Conservation (phyloP, 2,329 filamentous ascomycete species). For the Aspergillus floridensis region DNA sequence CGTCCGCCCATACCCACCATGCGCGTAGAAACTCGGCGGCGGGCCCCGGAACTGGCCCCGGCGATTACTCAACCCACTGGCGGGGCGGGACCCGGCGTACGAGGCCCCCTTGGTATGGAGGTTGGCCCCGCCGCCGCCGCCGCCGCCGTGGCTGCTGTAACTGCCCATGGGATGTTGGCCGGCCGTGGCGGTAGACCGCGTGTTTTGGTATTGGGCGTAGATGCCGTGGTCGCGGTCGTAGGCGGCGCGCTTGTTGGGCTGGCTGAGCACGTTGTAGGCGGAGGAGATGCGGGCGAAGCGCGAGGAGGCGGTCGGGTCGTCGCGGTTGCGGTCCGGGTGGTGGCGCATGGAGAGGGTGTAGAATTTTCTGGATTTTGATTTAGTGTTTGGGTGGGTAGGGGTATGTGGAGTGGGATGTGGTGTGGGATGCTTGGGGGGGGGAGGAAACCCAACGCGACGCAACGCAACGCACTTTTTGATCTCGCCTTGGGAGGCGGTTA, state of each 20-base stretch:
- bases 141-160: slow-evolving; percentile 50
- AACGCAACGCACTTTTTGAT: slow-evolving; percentile 70
- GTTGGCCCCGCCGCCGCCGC: slow-evolving; percentile 28
- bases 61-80: slow-evolving; percentile 76
- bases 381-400: not conserved
- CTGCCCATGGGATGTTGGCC: slow-evolving; percentile 49
- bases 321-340: slow-evolving; percentile 87
- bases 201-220: slow-evolving; percentile 30
- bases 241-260: slow-evolving; percentile 67
- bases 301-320: slow-evolving; percentile 67
- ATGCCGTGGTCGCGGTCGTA: slow-evolving; percentile 68
- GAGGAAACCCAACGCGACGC: too few species aligned
- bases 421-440: not conserved
- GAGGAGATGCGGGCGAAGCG: slow-evolving; percentile 82
- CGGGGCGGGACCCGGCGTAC: slow-evolving; percentile 62
- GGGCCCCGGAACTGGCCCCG: slow-evolving; percentile 77
- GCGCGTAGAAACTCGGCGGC: slow-evolving; percentile 82
- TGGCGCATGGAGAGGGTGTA: slow-evolving; percentile 87
- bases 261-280: slow-evolving; percentile 75
- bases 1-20: slow-evolving; percentile 68
- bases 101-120: slow-evolving; percentile 35
- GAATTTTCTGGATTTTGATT: slow-evolving; percentile 56
- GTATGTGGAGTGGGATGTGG: too few species aligned
- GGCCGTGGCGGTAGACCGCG: slow-evolving; percentile 28
- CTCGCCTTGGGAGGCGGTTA: slow-evolving; percentile 67